phyloP scores from a whole-genome alignment of 2,329 filamentous ascomycete species.

The Nigrospora osmanthi region DNA sequence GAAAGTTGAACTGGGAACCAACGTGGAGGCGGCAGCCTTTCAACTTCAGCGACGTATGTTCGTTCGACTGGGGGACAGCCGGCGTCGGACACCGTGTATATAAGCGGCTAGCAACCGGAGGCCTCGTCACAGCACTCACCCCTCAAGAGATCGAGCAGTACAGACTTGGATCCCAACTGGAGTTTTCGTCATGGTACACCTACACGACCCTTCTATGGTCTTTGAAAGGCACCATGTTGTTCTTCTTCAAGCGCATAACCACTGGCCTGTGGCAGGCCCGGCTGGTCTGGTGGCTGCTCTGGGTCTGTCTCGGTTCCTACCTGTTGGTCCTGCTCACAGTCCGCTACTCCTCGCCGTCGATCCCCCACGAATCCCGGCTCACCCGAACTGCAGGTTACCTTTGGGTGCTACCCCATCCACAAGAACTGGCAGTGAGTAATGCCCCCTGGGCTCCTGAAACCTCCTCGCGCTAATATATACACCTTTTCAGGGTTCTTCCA shows the following conservation, averaged over 20 bases:
- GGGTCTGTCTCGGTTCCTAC: background rate
- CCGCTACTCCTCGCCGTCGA: background rate
- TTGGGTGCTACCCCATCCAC: background rate
- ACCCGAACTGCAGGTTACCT: background rate
- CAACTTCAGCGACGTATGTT: too few species aligned
- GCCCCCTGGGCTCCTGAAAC: too few species aligned
- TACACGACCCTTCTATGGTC: slow-evolving; percentile 31
- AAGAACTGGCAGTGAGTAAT: background rate
- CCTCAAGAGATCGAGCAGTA: slow-evolving; percentile 17
- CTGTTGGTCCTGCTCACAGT: background rate
- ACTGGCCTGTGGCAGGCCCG: slow-evolving; percentile 13
- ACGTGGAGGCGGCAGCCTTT: too few species aligned
- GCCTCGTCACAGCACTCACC: slow-evolving; percentile 20
- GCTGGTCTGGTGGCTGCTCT: slow-evolving; percentile 12
- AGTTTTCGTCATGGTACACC: slow-evolving; percentile 26
- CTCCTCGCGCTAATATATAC: background rate
- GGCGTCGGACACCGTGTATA: slow-evolving; percentile 19
- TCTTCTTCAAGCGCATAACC: slow-evolving; percentile 18
- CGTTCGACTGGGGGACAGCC: too few species aligned
- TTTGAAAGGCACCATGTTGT: slow-evolving; percentile 16
- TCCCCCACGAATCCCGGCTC: background rate
- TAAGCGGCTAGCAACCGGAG: slow-evolving; percentile 31
- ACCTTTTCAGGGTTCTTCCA: background rate
- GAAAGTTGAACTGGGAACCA: too few species aligned
- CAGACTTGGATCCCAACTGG: slow-evolving; percentile 19